Conservation (phyloP, 208 protist species). For the Wallacemonas rigidus region DNA sequence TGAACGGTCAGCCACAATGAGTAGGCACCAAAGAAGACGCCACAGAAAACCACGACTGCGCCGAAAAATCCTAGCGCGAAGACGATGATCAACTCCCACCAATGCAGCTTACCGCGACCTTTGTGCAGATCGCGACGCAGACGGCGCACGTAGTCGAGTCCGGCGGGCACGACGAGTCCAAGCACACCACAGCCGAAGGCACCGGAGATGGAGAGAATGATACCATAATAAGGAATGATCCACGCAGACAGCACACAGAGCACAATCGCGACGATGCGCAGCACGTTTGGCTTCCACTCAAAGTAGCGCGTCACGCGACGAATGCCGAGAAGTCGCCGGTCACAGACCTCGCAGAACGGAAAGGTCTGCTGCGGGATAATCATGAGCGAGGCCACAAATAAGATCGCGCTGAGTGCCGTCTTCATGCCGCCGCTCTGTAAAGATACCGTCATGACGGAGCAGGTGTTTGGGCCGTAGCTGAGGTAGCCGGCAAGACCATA, state of each 20-base stretch:
- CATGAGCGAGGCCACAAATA: constrained; percentile 53
- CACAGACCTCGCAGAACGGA: constrained; percentile 52
- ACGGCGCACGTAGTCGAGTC: constrained; percentile 52
- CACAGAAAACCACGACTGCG: constrained; percentile 39
- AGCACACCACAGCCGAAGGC: constrained; percentile 52
- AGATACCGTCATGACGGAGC: constrained; percentile 60
- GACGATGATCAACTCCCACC: constrained; percentile 46
- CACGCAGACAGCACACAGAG: constrained; percentile 39
- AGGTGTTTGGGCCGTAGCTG: constrained; percentile 49
- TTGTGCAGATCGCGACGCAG: constrained; percentile 35
- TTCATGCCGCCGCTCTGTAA: constrained; percentile 42
- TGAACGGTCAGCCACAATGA: constrained; percentile 53
- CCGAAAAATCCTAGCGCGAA: constrained; percentile 58
- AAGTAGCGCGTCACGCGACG: constrained; percentile 38
- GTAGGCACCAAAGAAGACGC: constrained; percentile 50
- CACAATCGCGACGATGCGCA: constrained; percentile 37
- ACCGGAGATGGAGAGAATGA: constrained; percentile 54
- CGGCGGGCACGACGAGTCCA: constrained; percentile 50
- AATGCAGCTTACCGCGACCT: constrained; percentile 30
- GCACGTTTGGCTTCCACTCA: constrained; percentile 44
- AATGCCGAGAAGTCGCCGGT: constrained; percentile 53
- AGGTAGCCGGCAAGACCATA: constrained; percentile 54
- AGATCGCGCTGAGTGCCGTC: constrained; percentile 46
- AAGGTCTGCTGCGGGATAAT: constrained; percentile 61
- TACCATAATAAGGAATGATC: constrained; percentile 57